phyloP scores from a whole-genome alignment of 345 rosid species.

The Aegle marmelos region DNA sequence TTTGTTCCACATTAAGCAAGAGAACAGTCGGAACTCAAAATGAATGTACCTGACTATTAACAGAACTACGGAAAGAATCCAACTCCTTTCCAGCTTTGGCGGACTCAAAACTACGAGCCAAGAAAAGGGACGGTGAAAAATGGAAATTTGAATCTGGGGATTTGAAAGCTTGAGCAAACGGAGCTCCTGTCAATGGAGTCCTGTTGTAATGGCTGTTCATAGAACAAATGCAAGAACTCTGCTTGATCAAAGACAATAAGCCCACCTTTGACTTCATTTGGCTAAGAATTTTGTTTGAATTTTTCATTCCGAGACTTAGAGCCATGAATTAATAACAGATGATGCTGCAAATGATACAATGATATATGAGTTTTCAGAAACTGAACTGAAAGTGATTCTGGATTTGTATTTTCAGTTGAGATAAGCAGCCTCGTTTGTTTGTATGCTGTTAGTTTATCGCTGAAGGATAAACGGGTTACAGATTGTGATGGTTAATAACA shows the following conservation, averaged over 20 bases:
- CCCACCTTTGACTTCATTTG: slow-evolving; percentile 29
- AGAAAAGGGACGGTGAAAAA: slow-evolving; percentile 1
- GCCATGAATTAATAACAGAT: slow-evolving; percentile 19
- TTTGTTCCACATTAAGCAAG: not conserved
- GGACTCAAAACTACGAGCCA: slow-evolving; percentile 29
- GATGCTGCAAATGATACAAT: not conserved
- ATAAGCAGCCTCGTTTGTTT: not conserved
- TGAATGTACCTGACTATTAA: slow-evolving; percentile 18
- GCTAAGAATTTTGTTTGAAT: slow-evolving; percentile 15
- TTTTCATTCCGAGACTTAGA: slow-evolving; percentile 13
- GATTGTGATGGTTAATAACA: not conserved
- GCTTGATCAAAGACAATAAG: slow-evolving; percentile 4
- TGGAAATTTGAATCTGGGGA: slow-evolving; percentile 4
- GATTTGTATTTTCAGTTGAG: not conserved
- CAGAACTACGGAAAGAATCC: not conserved
- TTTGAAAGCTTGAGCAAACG: not conserved
- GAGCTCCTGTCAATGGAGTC: not conserved
- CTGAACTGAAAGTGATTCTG: not conserved
- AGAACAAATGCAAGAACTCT: not conserved
- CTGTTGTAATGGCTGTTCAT: not conserved
- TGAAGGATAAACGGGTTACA: no score
- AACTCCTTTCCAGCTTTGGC: slow-evolving; percentile 21
- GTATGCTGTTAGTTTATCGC: not conserved
- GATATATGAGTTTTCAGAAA: not conserved
- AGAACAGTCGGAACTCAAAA: not conserved